Evolutionary conservation across 768 basidiomycete species (phyloP), one percentile per base, ranked within the genome.

Genomic region (Galerina sulciceps): DNA sequence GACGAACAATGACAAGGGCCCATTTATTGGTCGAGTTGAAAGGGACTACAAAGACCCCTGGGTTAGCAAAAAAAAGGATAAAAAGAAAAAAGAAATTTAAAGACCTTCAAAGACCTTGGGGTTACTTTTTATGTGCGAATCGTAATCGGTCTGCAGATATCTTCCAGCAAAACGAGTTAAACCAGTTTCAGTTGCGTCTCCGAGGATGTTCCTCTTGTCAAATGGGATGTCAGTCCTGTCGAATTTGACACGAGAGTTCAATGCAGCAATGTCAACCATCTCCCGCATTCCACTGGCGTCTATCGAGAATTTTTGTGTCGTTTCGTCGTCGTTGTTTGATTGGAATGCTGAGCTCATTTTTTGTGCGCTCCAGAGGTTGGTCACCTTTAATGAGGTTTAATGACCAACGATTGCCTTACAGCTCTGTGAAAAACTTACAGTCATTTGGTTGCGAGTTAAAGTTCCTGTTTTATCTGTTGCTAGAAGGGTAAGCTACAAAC

Each of bases 121-220:
- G 62, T 79, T 74, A 18, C 69, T 71, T 70, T 79, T 80, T 64
- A 80, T 69, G 59, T 85, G 79, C 11, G 63, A 73, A 62, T 88
- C 88, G 61, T 86, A 89, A 57, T 83, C 80, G 0, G 72, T 57
- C 35, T 71, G 67, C 10, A 88, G 67, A 59, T 79, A 76, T 38
- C 82, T 81, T 6, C 85, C 87, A 31, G 87, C 85, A 69, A 89
- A 88, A 38, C 87, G 83, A 23, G 85, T 82, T 41, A 89, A 74
- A 17, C 88, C 88, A n/a, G 87, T 87, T 73, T 89, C 88, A 3
- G 88, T 89, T n/a, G 88, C 88, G 68, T 89, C 88, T 3, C 88
- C 88, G 17, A 89, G 78, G 54, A 89, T 87, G 38, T 73, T 71
- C 47, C 88, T 79, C 68, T 87, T 73, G 17, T 83, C 81, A 56